Base-by-base conservation (phyloP, 495 filamentous ascomycete species). In the Aspergillus mulundensis region DNA sequence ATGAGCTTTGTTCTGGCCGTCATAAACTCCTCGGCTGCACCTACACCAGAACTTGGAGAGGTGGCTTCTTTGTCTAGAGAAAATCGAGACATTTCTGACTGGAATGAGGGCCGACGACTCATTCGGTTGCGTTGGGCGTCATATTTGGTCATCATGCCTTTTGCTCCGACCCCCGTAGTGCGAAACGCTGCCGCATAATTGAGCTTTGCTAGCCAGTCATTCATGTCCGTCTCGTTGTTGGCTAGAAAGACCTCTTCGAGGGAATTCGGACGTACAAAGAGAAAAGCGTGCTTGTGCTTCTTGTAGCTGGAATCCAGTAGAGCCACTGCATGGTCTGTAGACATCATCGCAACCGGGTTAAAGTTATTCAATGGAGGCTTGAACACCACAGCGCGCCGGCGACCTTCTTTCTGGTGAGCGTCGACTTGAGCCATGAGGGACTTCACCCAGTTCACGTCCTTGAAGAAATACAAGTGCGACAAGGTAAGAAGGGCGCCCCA, bases 401-500 rank as follows among this genome's bases (percentile, higher is more conserved):
- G 68, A 18, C 67, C 74, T 32, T 66, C 65, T 61, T 87, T 92
- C 55, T 87, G 79, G 60, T 96, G 89, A 12, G 77, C 70, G 21
- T 95, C 91, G 58, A 88, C 81, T 64, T 99, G 94, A 54, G 87
- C 81, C 74, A 97, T 89, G 54, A 99, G 70, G 52, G 77, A 85
- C 65, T 94, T 96, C n/a, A 95, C 83, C 94, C 94, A 97, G 11
- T 80, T 75, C 18, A 89, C 84, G 64, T 97, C 96, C 53, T 88
- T 84, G 74, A 99, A 99, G 73, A 99, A 91, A 70, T 95, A 97
- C 41, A 99, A 81, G 63, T 97, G 93, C 14, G 94, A 93, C 23
- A 91, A 87, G 6, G 94, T 99, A 19, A 99, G 79, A 43, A 99
- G 84, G 30, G 91, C 93, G 44, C 94, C 94, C 94, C 94, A 99